Base-by-base conservation (phyloP, 495 filamentous ascomycete species). In the Penicillium pancosmium region DNA sequence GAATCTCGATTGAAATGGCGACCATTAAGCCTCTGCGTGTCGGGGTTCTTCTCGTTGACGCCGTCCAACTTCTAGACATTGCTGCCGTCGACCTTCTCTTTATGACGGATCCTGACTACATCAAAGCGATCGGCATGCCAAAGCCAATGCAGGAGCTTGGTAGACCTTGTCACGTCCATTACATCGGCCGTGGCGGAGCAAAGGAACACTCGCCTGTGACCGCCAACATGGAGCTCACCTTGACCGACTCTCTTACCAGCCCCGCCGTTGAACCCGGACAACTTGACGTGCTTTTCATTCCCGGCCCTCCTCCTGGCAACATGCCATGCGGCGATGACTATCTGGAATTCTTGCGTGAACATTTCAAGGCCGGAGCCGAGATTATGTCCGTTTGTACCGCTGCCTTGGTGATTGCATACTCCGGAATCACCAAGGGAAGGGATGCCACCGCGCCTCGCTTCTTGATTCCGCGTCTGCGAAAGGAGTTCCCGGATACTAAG, bases 341-440 rank as follows among this genome's bases (percentile, higher is more conserved):
- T 8, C 49, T 76, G 5, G 72, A 68, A 2, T 88, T 84, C 67
- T 53, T 87, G 11, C 66, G 70, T 1, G 64, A 55, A 4, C 81
- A 84, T 60, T 66, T 68, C 8, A 61, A 61, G 5, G 51, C 62
- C 15, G 61, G 62, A 5, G 73, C 74, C 0, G 80, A 82, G 18
- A 78, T 86, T 40, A 60, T 86, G 57, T 76, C 76, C 57, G 69
- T 88, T 15, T 87, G 84, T 70, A 81, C 81, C 1, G 84, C 80
- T 6, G 74, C 80, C 10, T 70, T 78, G 31, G 18, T 82, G 2
- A 74, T 77, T 21, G 82, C 77, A 11, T 68, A 77, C 18, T 78
- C 82, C 0, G 84, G 84, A 0, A 54, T 88, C 11, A 57, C 82
- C 8, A 74, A 75, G 51, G 82, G 80, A 0, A 76, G 69, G 57